phyloP scores from a whole-genome alignment of 2,329 filamentous ascomycete genomes.

The Xylaria multiplex region DNA sequence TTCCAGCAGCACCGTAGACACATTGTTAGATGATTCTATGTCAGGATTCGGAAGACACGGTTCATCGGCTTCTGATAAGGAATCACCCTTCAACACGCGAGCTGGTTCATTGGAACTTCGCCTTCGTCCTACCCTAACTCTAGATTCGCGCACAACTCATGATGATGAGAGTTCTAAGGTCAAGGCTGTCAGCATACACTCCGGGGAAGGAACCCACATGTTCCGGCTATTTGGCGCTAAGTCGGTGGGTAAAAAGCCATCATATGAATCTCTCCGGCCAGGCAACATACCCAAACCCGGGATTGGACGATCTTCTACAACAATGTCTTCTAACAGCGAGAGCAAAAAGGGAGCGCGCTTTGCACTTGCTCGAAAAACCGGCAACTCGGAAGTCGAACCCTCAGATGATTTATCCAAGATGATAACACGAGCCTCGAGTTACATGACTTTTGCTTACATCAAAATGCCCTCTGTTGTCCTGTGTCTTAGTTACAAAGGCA shows the following conservation, averaged over 20 bases:
- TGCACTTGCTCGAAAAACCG: conserved; percentile 61
- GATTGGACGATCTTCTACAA: conserved; percentile 59
- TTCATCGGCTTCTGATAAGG: conserved; percentile 56
- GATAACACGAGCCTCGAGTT: conserved; percentile 93
- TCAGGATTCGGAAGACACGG: conserved; percentile 54
- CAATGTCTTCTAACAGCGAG: conserved; percentile 52
- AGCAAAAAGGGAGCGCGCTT: conserved; percentile 65
- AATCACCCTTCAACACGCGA: conserved; percentile 67
- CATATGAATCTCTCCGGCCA: conserved; percentile 65
- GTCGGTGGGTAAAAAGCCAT: conserved; percentile 62
- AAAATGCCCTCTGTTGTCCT: conserved; percentile 95
- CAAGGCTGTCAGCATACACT: conserved; percentile 62
- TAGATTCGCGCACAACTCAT: conserved; percentile 54
- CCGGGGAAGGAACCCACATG: conserved; percentile 57
- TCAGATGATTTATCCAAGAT: conserved; percentile 95
- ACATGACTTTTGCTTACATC: conserved; percentile 96
- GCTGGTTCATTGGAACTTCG: conserved; percentile 83
- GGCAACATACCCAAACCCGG: conserved; percentile 55
- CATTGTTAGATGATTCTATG: conserved; percentile 51
- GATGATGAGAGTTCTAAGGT: conserved; percentile 51
- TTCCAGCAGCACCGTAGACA: conserved; percentile 60
- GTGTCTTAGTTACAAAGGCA: conserved; percentile 96
- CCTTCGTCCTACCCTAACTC: conserved; percentile 81
- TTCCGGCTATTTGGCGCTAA: conserved; percentile 65
- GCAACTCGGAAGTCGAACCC: conserved; percentile 66